Percentiles rank a stretch among this genome's conserved stretches.
Conservation (phyloP, 2,329 filamentous ascomycete genomes). For the Aspergillus sp. region DNA sequence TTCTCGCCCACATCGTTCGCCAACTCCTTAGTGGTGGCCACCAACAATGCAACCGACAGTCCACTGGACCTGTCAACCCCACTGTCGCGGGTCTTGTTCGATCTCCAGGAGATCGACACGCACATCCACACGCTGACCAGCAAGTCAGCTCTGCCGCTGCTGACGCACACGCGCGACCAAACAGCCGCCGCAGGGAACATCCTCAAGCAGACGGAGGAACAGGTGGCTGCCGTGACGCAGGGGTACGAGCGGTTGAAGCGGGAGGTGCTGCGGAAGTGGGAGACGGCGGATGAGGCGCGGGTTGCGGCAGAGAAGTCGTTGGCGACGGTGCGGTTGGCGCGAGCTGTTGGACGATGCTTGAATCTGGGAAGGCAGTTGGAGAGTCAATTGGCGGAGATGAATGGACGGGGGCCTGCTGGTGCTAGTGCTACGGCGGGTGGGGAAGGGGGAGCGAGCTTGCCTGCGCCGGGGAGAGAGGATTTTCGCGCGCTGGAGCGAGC, state of each 20-base stretch:
- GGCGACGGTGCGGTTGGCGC: conserved; percentile 67
- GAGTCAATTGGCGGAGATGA: conserved; percentile 68
- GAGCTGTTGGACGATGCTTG: conserved; percentile 69
- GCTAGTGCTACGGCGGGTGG: conserved; percentile 12
- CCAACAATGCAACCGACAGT: conserved; percentile 85
- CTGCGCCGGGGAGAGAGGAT: conserved; percentile 51
- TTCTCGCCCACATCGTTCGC: conserved; percentile 80
- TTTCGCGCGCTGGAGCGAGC: conserved; percentile 74
- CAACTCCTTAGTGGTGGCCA: conserved; percentile 77
- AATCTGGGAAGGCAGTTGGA: conserved; percentile 80
- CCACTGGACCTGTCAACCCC: conserved; percentile 90
- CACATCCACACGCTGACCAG: conserved; percentile 88
- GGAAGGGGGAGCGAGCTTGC: conserved; percentile 24
- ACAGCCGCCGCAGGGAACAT: conserved; percentile 64
- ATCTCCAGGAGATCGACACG: conserved; percentile 92
- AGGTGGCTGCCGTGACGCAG: conserved; percentile 71
- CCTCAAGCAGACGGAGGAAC: conserved; percentile 66
- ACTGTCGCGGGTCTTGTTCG: conserved; percentile 86
- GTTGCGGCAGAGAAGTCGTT: conserved; percentile 69
- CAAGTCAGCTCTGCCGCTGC: conserved; percentile 69
- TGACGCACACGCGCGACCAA: conserved; percentile 68
- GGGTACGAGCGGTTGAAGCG: conserved; percentile 78
- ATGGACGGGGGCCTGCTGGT: conserved; percentile 28
- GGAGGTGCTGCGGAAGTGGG: conserved; percentile 78
- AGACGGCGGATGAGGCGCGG: conserved; percentile 74